Evolutionary conservation across 176 grass and related monocot genomes (phyloP), one percentile per base, ranked within the genome.

Genomic region (Ensete glaucum): DNA sequence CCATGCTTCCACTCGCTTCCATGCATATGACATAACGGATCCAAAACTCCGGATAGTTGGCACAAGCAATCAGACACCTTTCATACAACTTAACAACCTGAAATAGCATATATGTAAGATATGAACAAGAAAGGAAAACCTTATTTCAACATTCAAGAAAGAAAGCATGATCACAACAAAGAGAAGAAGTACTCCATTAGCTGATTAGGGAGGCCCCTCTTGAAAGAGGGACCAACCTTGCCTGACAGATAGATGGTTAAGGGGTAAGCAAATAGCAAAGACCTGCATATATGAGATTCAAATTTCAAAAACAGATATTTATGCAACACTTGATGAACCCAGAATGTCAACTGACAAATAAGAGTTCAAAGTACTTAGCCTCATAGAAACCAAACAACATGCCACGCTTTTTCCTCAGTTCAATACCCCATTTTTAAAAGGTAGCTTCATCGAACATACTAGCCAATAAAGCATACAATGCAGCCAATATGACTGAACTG

Each of bases 281-380:
- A 99, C 95, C 90, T 99, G 95, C 95, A 99, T 99, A 86, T 99
- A 94, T 91, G 90, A 99, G 88, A 99, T 99, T 89, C 83, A 82
- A 91, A 85, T 87, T 93, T 94, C 85, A 67, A 87, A 87, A 90
- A 93, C 51, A 78, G 78, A 83, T 85, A 88, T 91, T 86, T 88
- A 58, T 62, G 69, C 85, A 95, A 78, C 79, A 88, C 78, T 85
- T 90, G 75, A 88, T 90, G 78, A 96, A 96, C 93, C 93, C 93
- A 92, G 87, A 96, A 94, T 81, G 83, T 88, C 86, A 91, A 94
- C 88, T 99, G 82, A 91, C 95, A 99, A 93, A 86, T 96, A 79
- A 92, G 87, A 87, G 90, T 89, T 99, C 94, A 90, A 83, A 94
- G 90, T 94, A 99, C 95, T 99, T 99, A 99, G 95, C 95, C 90